A percentile compares a stretch with the other conserved stretches of the same genome.
These are phyloP conservation scores for Ophiosphaerella narmari DNA, from an alignment of 2,329 filamentous ascomycete species.

Conservation along the genomic window DNA sequence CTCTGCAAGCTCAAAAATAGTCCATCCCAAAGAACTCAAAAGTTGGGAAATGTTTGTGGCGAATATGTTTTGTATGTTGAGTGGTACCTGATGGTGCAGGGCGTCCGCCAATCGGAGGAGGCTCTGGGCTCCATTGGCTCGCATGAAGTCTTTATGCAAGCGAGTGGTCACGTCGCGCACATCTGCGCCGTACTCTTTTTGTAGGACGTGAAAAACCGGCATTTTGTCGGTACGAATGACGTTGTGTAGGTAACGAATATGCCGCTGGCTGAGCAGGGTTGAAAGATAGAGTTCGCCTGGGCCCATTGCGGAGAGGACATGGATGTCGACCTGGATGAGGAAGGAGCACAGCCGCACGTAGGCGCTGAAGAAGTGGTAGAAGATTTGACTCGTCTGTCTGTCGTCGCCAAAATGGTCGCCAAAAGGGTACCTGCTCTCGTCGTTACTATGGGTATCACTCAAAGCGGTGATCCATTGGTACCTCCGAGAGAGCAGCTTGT, in stretches of 20 bases:
- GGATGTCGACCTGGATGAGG: slow-evolving; percentile 32
- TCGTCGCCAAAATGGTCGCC: slow-evolving; percentile 33
- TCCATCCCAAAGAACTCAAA: slow-evolving; percentile 29
- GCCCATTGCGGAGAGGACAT: slow-evolving; percentile 22
- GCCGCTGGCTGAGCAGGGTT: slow-evolving; percentile 33
- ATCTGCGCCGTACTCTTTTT: slow-evolving; percentile 34
- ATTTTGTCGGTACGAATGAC: slow-evolving; percentile 32
- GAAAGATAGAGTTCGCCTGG: slow-evolving; percentile 19
- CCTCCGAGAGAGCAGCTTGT: slow-evolving; percentile 34
- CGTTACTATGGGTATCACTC: slow-evolving; percentile 14
- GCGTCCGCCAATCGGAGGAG: slow-evolving; percentile 28
- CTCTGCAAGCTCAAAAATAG: slow-evolving; percentile 15
- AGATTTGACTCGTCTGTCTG: slow-evolving; percentile 26
- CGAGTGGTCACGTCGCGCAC: slow-evolving; percentile 19
- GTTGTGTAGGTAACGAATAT: slow-evolving; percentile 29
- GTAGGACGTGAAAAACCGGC: slow-evolving; percentile 30
- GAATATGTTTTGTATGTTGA: slow-evolving; percentile 18
- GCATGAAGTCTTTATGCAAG: slow-evolving; percentile 31
- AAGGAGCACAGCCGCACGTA: slow-evolving; percentile 35
- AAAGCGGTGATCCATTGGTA: slow-evolving; percentile 21
- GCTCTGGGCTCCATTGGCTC: slow-evolving; percentile 28
- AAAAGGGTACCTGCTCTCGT: slow-evolving; percentile 30
- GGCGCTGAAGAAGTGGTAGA: slow-evolving; percentile 32
- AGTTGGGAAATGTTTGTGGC: slow-evolving; percentile 23
- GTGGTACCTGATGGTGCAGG: slow-evolving; percentile 24